Conservation (phyloP, 495 filamentous ascomycete species). For the Bathelium albidoporum region DNA sequence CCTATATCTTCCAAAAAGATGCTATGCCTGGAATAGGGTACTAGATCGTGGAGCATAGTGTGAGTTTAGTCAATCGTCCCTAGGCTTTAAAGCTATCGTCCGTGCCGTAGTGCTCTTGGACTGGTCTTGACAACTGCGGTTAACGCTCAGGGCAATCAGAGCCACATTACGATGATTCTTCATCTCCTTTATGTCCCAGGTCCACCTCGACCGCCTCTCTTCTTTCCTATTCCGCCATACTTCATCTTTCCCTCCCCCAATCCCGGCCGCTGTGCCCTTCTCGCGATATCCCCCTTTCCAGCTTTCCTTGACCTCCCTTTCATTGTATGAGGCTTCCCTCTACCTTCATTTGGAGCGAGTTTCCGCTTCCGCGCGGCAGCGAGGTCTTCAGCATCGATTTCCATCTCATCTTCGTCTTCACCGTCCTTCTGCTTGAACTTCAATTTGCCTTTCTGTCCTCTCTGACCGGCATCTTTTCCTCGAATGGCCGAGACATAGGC, state of each 20-base stretch:
- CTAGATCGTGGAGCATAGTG: too few relatives aligned
- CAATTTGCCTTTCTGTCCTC: slow-evolving; percentile 73
- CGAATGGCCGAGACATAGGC: slow-evolving; percentile 88
- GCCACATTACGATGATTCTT: not conserved
- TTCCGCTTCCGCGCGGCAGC: slow-evolving; percentile 10
- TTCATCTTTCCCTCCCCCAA: not conserved
- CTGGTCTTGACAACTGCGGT: too few relatives aligned
- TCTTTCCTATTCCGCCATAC: not conserved
- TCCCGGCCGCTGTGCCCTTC: not conserved
- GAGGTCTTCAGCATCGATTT: slow-evolving; percentile 54
- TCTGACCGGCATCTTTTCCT: slow-evolving; percentile 68
- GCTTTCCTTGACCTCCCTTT: not conserved
- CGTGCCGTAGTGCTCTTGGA: too few relatives aligned
- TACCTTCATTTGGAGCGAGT: not conserved
- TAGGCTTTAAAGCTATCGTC: too few relatives aligned
- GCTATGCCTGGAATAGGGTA: too few relatives aligned
- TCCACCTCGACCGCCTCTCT: not conserved
- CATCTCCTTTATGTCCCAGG: not conserved
- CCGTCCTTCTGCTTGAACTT: slow-evolving; percentile 67
- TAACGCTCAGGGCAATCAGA: too few relatives aligned
- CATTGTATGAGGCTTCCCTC: not conserved
- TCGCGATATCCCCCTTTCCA: not conserved
- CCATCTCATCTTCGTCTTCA: slow-evolving; percentile 59
- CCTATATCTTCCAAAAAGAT: too few relatives aligned
- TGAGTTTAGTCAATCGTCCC: too few relatives aligned